Base-by-base conservation (phyloP, 192 early-diverging fungal genomes). In the Phlyctochytrium planicorne region DNA sequence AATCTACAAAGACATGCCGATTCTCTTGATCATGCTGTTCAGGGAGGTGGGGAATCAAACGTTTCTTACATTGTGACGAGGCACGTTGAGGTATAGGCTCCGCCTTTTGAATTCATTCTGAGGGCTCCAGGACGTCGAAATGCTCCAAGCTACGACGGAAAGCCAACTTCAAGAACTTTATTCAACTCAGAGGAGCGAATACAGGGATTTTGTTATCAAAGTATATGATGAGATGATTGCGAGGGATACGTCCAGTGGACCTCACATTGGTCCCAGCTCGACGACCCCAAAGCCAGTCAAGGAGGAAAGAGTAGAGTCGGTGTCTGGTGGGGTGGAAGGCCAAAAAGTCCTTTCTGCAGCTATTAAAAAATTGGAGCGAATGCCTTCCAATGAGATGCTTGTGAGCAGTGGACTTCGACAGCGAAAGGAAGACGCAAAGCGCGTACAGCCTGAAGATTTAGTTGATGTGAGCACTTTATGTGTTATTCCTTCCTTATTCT, bases 161-260 rank as follows among this genome's bases (percentile, higher is more conserved):
- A 72, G 66, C 52, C 35, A 78, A 27, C 32, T 78, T 2, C 40
- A 67, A 1, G 56, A 35, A 1, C n/a, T 78, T 6, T 53, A 77
- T 32, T 10, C 3, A 3, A 27, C 30, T 20, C 77, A 78, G 64
- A 55, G 40, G 34, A 14, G 30, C 16, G 77, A 78, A 40, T 78
- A 75, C 40, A 36, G 61, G 17, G 73, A 70, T 31, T 75, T 78
- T 60, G 74, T 78, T 1, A 56, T 63, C 16, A 74, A 78, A 37
- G 69, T 78, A 17, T 68, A 65, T 55, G 32, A 32, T 47, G 63
- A 29, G 3, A 31, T 24, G 34, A 32, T 23, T 2, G 34, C 24
- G 16, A 17, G 59, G 3, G 27, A 62, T 0, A 60, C 34, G 16
- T 32, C 34, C 4, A 55, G 60, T 23, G 3, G 34, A 1, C 25